Base-by-base conservation (phyloP, 805 yeast genomes). In the Barnettozyma siamensis region DNA sequence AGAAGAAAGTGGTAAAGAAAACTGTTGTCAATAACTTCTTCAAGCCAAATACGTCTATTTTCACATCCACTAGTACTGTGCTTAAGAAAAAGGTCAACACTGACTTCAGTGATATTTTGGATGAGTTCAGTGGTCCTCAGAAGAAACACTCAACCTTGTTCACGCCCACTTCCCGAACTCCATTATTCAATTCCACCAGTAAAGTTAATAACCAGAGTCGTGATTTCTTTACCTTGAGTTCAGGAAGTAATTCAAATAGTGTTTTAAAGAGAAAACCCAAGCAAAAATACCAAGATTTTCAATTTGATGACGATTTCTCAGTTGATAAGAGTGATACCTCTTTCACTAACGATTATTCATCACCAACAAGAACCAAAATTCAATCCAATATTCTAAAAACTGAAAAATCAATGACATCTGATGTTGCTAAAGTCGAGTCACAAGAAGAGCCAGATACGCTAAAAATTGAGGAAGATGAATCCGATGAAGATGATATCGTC, bases 81-180 rank as follows among this genome's bases (percentile, higher is more conserved):
- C 60, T 63, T 9, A 70, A 69, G 44, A 65, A 63, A 40, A 72
- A 75, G 40, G 65, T 69, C 2, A 71, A 70, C 32, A 73, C 73
- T 37, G 76, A 72, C 44, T 72, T 88, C 45, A 89, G 83, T 57
- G 89, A 83, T 54, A 78, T 84, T 41, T 66, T 84, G 37, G 76
- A 74, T 44, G 55, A 54, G 23, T 54, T 54, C 31, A 33, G 42
- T 16, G 55, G 37, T 17, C 51, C 57, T 11, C 44, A 45, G 42
- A 51, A 45, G 36, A 49, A 40, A 32, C 29, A 40, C 13, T 19
- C 46, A 12, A 51, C 37, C 16, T 18, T 52, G 18, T 54, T 51
- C 39, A 15, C 33, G 8, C 11, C 46, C 3, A 28, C 46, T 12
- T 15, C 47, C 2, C 51, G 42, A 36, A 43, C 54, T 1, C 59